Evolutionary conservation across 805 yeast genomes (phyloP), one percentile per base, ranked within the genome.

Genomic region (Candida coleopterorum): DNA sequence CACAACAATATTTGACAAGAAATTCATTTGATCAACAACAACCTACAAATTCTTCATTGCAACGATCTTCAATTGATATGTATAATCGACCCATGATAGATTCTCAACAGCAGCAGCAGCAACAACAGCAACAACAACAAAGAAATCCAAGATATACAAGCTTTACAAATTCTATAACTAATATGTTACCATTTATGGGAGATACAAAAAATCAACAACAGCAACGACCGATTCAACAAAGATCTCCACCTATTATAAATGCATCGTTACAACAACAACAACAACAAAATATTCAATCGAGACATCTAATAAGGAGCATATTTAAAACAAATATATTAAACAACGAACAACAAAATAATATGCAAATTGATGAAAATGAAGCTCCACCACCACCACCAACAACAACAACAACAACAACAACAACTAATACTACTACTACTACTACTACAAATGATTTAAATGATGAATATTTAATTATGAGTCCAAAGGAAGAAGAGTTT

Each of bases 161-260:
- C 38, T 62, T 61, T 39, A 58, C 65, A 9, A 58, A 48, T 41
- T 60, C 70, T 2, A 53, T 67, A 16, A 53, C 62, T 5, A 64
- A 62, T 36, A 64, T 64, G 41, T 56, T 67, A 25, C 71, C 72
- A 6, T 67, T 67, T 40, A 64, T 63, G 64, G 58, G 58, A 23
- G 66, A 60, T 39, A 23, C 11, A 12, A 48, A 53, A 37, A 51
- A 47, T 28, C 26, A 11, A 12, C 28, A 25, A 25, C 28, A 7
- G 17, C 26, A 11, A 12, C 16, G 14, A 12, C 28, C 5, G 17
- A 25, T 25, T 6, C 51, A 50, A 24, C 44, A 52, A 32, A 38
- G 47, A 16, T 38, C 49, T 2, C 46, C 56, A 10, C 35, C 50
- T 17, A 25, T 6, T 25, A 12, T 25, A 4, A 37, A 48, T 3